These are phyloP conservation scores for Hyaloperonospora brassicae DNA, from an alignment of 352 stramenopile species.

Conservation along the genomic window DNA sequence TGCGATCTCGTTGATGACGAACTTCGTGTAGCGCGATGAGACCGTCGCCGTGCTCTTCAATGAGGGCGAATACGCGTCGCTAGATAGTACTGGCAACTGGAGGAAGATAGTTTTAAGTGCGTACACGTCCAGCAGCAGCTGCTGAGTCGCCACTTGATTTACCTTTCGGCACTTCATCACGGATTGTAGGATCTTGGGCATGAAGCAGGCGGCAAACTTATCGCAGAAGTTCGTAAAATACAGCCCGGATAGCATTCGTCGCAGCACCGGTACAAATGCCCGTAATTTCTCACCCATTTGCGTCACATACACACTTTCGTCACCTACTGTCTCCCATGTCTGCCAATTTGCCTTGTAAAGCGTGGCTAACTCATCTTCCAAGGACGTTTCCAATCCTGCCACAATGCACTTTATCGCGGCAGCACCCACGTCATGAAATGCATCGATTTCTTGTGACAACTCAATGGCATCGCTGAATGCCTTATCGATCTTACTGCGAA, in stretches of 20 bases:
- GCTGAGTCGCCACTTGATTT: conserved; percentile 95
- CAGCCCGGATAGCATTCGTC: conserved; percentile 82
- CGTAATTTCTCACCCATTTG: conserved; percentile 90
- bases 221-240: conserved; percentile 99
- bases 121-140: conserved; percentile 97
- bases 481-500: conserved; percentile 92
- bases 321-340: conserved; percentile 90
- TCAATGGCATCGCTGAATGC: conserved; percentile 90
- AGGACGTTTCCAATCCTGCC: conserved; percentile 82
- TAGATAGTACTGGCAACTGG: conserved; percentile 86
- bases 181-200: conserved; percentile 83
- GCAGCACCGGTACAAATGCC: conserved; percentile 86
- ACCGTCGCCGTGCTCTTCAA: conserved; percentile 55
- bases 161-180: conserved; percentile 90
- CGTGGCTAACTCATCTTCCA: conserved; percentile 86
- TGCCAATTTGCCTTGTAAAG: conserved; percentile 93
- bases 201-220: conserved; percentile 92
- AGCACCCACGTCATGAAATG: conserved; percentile 92
- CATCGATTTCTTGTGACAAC: conserved; percentile 90
- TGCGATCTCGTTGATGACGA: conserved; percentile 92
- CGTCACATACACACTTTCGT: conserved; percentile 93
- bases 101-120: conserved; percentile 95
- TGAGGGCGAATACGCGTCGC: conserved; percentile 33
- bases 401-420: conserved; percentile 94
- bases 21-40: conserved; percentile 93